Evolutionary conservation across 352 stramenopile species (phyloP), one percentile per base, ranked within the genome.

Genomic region (Globisporangium radiosum): DNA sequence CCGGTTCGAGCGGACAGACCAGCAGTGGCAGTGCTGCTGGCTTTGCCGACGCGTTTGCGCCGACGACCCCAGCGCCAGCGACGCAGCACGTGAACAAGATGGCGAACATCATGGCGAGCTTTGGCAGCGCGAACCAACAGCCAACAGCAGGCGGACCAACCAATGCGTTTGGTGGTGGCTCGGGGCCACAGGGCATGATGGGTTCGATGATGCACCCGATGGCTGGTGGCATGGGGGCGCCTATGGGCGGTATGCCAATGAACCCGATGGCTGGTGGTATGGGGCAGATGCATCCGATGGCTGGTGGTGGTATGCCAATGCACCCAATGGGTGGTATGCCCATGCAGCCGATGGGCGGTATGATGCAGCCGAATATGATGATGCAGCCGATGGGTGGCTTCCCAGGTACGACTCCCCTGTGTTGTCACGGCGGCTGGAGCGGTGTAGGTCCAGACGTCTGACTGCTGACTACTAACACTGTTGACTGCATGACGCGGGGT

Each of bases 31-130:
- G 25, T 33, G 25, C 25, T 33, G 25, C 25, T 8, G 57, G 62
- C 61, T 71, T 70, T 54, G 52, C 56, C 0, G 77, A 91, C 44
- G 71, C 75, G 14, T 91, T 90, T 43, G 67, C 71, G 5, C 42
- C 42, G 42, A 45, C 42, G 44, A 33, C 74, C 1, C 52, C 66
- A 4, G 40, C 70, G 7, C 69, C 74, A n/a, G 69, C 69, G 6
- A 73, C 78, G 55, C 77, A 87, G 58, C 78, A 85, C 57, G 64
- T 72, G 49, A 89, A 87, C 69, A 85, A 87, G 49, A 87, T 92
- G 75, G 82, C 82, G 52, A 92, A 83, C 68, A 94, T 94, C 68
- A 94, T 94, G 85, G 82, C 85, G 11, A 94, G 76, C 65, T 94
- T 94, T 49, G 85, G 70, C 10, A 54, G 33, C 7, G 43, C 66